Conservation (phyloP, 345 rosid species). For the Nasturtium officinale region DNA sequence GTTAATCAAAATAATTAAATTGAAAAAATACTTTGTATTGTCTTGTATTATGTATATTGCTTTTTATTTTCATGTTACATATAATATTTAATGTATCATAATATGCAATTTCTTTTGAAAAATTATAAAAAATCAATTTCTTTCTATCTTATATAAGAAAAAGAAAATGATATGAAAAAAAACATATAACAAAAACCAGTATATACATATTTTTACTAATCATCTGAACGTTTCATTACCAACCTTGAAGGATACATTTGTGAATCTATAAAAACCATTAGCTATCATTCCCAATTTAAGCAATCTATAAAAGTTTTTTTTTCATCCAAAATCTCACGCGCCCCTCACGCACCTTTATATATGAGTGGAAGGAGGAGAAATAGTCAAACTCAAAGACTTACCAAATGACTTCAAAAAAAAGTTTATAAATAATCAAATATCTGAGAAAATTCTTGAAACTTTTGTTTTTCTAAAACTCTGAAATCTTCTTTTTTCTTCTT, state of each 20-base stretch:
- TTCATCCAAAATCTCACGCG: constrained; percentile 7
- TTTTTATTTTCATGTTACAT: neutral
- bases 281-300: constrained; percentile 31
- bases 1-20: neutral
- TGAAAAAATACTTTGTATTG: neutral
- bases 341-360: neutral
- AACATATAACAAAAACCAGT: neutral
- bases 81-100: too few species aligned
- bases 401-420: constrained; percentile 8
- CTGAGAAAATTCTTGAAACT: constrained; percentile 9
- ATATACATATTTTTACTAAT: too few species aligned
- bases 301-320: neutral
- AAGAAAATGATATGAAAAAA: neutral
- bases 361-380: neutral
- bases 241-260: too few species aligned
- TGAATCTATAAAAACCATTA: too few species aligned
- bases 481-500: constrained; percentile 26
- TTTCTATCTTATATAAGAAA: neutral
- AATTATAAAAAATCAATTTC: neutral
- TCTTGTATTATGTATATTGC: neutral
- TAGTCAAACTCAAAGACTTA: constrained; percentile 17
- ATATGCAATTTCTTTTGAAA: neutral
- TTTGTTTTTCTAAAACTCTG: constrained; percentile 4
- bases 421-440: constrained; percentile 37
- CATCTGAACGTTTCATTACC: too few species aligned